phyloP scores from a whole-genome alignment of 768 basidiomycete genomes.

The Rhizopogon sp. region DNA sequence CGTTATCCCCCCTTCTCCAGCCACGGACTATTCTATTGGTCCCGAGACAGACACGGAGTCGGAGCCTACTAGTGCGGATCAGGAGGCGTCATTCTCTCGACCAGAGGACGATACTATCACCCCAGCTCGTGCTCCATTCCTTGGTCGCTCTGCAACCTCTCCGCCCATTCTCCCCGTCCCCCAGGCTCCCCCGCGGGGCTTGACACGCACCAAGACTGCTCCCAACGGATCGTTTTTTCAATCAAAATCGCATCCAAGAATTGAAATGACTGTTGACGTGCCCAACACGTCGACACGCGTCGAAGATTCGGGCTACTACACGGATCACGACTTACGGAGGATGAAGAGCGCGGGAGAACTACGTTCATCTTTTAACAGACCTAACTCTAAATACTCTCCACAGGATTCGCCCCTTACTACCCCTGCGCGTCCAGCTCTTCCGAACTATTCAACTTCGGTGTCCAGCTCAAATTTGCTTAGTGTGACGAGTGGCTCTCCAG shows the following conservation, averaged over 20 bases:
- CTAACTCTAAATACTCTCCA: conserved; percentile 12
- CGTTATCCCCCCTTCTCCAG: conserved; percentile 46
- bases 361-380: conserved; percentile 33
- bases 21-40: conserved; percentile 39
- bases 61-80: conserved; percentile 39
- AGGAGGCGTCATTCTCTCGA: conserved; percentile 24
- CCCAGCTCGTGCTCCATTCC: conserved; percentile 50
- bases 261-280: conserved; percentile 20
- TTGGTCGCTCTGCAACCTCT: conserved; percentile 48
- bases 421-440: conserved; percentile 36
- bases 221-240: conserved; percentile 55
- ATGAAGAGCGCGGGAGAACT: conserved; percentile 89
- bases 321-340: conserved; percentile 63
- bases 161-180: conserved; percentile 32
- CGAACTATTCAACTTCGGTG: conserved; percentile 54
- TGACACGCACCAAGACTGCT: conserved; percentile 69
- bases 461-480: conserved; percentile 65
- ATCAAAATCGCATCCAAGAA: conserved; percentile 37
- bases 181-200: conserved; percentile 32
- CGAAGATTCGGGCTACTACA: conserved; percentile 38
- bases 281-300: conserved; percentile 15
- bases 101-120: conserved; percentile 73
- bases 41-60: conserved; percentile 52
- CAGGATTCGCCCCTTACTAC: conserved; percentile 27
- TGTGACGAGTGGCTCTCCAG: conserved; percentile 24